Percentiles rank a stretch among this genome's conserved stretches.
Conservation (phyloP, 2,329 filamentous ascomycete species). For the Seiridium unicorne region DNA sequence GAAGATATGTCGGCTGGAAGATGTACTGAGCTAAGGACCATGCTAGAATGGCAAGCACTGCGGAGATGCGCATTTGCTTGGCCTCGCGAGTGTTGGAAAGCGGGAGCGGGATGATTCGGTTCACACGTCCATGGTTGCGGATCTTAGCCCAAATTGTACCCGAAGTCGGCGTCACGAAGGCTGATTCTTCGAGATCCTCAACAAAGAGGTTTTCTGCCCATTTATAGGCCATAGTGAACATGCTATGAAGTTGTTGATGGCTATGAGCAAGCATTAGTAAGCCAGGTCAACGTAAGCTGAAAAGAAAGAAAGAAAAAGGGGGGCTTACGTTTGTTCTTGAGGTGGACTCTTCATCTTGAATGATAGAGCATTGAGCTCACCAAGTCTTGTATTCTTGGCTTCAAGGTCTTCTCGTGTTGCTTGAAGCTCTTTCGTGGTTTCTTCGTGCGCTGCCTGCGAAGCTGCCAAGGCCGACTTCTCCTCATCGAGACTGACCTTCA, state of each 20-base stretch:
- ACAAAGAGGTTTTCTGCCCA: constrained; percentile 5
- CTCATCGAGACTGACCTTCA: background rate
- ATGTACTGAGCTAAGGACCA: constrained; percentile 29
- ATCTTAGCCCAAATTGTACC: constrained; percentile 5
- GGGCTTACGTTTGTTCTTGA: constrained; percentile 3
- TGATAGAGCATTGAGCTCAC: constrained; percentile 4
- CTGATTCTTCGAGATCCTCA: constrained; percentile 1
- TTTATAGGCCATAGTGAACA: constrained; percentile 5
- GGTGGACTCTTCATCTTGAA: constrained; percentile 9
- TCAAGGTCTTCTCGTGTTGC: background rate
- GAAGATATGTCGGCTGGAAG: constrained; percentile 33
- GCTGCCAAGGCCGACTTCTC: background rate
- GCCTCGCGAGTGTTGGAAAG: constrained; percentile 31
- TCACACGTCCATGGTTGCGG: constrained; percentile 7
- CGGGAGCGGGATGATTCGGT: constrained; percentile 24
- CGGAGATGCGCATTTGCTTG: constrained; percentile 35
- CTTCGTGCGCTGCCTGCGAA: background rate
- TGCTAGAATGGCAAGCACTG: constrained; percentile 30
- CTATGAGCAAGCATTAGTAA: background rate
- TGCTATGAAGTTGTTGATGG: constrained; percentile 6
- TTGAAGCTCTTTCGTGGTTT: background rate
- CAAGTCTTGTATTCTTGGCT: background rate
- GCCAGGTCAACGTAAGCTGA: background rate
- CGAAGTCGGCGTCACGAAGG: background rate
- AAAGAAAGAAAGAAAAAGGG: background rate